Base-by-base conservation (phyloP, 306 rosid genomes). In the Vachellia pachyceras region DNA sequence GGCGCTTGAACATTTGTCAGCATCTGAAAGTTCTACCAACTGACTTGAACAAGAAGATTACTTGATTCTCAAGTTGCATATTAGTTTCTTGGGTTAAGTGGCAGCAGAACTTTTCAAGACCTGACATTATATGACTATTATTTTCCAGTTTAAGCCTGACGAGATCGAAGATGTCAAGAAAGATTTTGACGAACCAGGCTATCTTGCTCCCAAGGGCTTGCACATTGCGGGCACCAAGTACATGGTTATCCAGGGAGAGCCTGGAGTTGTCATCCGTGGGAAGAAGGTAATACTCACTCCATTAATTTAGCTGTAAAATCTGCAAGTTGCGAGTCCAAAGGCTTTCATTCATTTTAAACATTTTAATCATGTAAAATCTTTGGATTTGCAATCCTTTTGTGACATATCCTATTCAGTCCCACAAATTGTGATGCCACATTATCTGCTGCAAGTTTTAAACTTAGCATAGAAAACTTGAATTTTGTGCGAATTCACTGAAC, bases 191-290 rank as follows among this genome's bases (percentile, higher is more conserved):
- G 99, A 95, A 79, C 97, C 97, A 0, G 99, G 99, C 6, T 83
- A 86, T 86, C 99, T 95, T 87, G 99, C 99, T 75, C 99, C 99
- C 7, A 95, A 94, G 6, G 99, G 99, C 23, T 86, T 95, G 87
- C 86, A 86, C 88, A 79, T 95, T 79, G 92, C 76, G 0, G 97
- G 97, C 63, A 35, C 83, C 22, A 95, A 95, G 80, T 95, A 95
- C 81, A 95, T 95, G 99, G 99, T 95, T 15, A 95, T 95, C 55
- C 97, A 93, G 68, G 99, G 99, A 73, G 99, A 95, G 86, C 25
- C 97, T 3, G 97, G 99, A 55, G 97, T 97, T 69, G 97, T 95
- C 77, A 95, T 95, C 68, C 99, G 99, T 8, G 97, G 97, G 8
- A 95, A 95, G 81, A 95, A 95, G 97, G 98, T 94, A 72, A 74